Percentiles rank a stretch among this genome's conserved stretches.
These are phyloP conservation scores for Fusarium pseudograminearum DNA, from an alignment of 2,329 filamentous ascomycete species.

Conservation along the genomic window DNA sequence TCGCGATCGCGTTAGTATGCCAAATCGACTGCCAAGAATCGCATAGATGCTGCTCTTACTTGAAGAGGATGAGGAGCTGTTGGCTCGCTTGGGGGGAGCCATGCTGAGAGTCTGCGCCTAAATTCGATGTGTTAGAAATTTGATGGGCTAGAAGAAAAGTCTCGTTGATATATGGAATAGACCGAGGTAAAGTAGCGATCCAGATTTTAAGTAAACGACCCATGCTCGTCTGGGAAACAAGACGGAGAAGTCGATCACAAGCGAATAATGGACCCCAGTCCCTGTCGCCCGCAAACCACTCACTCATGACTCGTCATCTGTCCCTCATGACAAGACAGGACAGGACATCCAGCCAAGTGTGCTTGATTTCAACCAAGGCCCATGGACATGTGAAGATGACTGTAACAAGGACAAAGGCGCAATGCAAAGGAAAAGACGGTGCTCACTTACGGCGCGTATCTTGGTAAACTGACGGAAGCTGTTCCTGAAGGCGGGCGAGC, in stretches of 20 bases:
- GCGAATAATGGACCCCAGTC: constrained; percentile 19
- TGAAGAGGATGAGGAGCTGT: constrained; percentile 65
- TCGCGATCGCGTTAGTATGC: constrained; percentile 35
- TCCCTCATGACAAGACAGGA: neutral
- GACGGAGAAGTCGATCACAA: constrained; percentile 35
- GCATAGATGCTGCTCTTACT: constrained; percentile 54
- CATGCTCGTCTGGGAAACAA: constrained; percentile 6
- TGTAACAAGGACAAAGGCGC: neutral
- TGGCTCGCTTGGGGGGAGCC: constrained; percentile 66
- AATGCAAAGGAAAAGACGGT: neutral
- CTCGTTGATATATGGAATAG: neutral
- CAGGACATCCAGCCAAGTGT: constrained; percentile 1
- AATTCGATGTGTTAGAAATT: constrained; percentile 20
- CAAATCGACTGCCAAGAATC: neutral
- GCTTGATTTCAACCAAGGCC: neutral
- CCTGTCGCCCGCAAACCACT: constrained; percentile 19
- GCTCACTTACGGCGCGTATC: constrained; percentile 45
- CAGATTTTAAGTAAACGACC: neutral
- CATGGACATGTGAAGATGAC: constrained; percentile 4
- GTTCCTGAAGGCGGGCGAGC: constrained; percentile 52
- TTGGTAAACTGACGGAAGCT: constrained; percentile 50
- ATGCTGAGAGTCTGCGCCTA: constrained; percentile 56
- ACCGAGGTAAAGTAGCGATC: neutral
- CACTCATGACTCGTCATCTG: constrained; percentile 22
- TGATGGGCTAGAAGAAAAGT: neutral